These are phyloP conservation scores for Podaxis pistillaris DNA, from an alignment of 768 basidiomycete species.

Conservation along the genomic window DNA sequence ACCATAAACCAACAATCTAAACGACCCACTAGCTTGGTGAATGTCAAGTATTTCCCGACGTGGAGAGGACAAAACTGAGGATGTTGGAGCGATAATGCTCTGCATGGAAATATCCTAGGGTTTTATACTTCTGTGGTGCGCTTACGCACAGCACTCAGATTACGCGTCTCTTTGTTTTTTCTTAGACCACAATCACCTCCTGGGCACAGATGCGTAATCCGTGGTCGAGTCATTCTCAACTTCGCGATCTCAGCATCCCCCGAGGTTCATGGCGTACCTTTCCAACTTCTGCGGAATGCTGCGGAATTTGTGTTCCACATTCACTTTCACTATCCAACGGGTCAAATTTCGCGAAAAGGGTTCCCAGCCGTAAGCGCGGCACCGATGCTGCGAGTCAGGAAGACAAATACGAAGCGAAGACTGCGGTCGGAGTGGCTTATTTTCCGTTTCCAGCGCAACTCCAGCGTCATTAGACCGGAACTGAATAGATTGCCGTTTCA, in stretches of 20 bases:
- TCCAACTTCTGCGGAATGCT: neutral
- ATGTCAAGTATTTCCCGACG: neutral
- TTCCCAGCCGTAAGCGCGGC: too few species aligned
- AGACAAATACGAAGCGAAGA: neutral
- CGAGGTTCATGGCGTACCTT: neutral
- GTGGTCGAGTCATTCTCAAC: slow-evolving; percentile 3
- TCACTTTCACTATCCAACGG: too few species aligned
- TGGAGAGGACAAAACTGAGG: neutral
- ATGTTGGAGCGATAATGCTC: neutral
- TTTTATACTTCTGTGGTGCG: neutral
- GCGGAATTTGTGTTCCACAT: too few species aligned
- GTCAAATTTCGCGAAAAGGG: too few species aligned
- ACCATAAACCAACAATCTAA: neutral
- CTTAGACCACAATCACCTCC: neutral
- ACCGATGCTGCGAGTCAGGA: too few species aligned
- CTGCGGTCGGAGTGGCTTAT: neutral
- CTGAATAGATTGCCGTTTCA: neutral
- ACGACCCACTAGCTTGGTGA: neutral
- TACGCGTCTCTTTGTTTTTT: neutral
- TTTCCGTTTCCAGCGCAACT: neutral
- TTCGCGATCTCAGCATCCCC: neutral
- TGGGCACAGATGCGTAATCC: neutral
- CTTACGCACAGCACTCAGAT: neutral
- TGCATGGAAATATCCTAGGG: neutral
- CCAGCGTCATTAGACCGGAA: neutral